Percentiles rank a stretch among this genome's conserved stretches.
Evolutionary conservation across 2,329 filamentous ascomycete genomes (phyloP).

Genomic region (Cadophora gregata): DNA sequence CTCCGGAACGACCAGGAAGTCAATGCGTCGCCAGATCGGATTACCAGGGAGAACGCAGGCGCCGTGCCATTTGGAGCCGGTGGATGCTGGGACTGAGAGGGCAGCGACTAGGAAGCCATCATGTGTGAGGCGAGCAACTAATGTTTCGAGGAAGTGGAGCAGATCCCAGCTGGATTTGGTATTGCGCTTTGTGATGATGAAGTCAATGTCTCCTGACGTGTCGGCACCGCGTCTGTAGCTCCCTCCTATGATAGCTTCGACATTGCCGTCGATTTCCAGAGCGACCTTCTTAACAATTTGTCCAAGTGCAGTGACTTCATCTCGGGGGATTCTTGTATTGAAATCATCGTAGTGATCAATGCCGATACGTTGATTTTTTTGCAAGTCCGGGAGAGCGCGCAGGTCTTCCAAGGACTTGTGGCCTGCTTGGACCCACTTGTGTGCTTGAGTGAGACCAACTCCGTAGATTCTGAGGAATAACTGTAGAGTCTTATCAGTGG

Average conservation of each 20-base stretch:
- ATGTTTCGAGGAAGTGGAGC: slow-evolving; percentile 62
- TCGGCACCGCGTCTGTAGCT: slow-evolving; percentile 83
- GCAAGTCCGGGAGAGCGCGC: slow-evolving; percentile 63
- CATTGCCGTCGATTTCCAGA: slow-evolving; percentile 61
- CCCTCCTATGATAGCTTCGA: slow-evolving; percentile 78
- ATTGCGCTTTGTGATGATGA: slow-evolving; percentile 75
- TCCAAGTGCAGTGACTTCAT: slow-evolving; percentile 75
- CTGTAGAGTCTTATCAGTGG: slow-evolving; percentile 67
- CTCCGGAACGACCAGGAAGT: slow-evolving; percentile 82
- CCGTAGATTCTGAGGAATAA: slow-evolving; percentile 82
- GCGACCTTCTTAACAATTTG: slow-evolving; percentile 66
- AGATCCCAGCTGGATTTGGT: slow-evolving; percentile 62
- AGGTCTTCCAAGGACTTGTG: slow-evolving; percentile 78
- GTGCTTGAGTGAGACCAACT: slow-evolving; percentile 72
- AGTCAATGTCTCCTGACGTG: slow-evolving; percentile 81
- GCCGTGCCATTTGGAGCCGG: slow-evolving; percentile 82
- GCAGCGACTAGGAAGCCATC: slow-evolving; percentile 71
- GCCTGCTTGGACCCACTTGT: slow-evolving; percentile 78
- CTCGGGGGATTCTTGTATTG: slow-evolving; percentile 75
- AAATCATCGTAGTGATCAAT: slow-evolving; percentile 84
- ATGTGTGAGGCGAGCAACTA: slow-evolving; percentile 67
- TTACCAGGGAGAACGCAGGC: slow-evolving; percentile 71
- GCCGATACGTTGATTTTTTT: slow-evolving; percentile 73
- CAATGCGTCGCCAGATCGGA: slow-evolving; percentile 77
- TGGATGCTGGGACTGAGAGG: slow-evolving; percentile 61